Conservation (phyloP, 805 yeast genomes). For the Hanseniaspora nectarophila region DNA sequence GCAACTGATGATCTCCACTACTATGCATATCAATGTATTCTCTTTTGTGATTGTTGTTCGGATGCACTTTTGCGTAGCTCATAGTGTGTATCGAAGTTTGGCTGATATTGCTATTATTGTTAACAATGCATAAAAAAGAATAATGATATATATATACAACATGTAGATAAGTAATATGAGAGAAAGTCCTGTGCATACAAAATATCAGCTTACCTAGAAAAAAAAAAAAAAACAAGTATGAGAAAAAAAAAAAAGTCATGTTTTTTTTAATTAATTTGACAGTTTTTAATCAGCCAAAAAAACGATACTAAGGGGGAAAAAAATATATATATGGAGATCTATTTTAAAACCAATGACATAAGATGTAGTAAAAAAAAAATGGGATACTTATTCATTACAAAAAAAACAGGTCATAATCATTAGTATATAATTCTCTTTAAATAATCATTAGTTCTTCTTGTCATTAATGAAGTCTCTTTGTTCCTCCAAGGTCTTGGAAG, state of each 20-base stretch:
- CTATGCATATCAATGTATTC: not conserved
- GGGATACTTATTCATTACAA: too few species aligned
- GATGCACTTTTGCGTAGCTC: not conserved
- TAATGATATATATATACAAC: too few species aligned
- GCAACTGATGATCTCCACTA: not conserved
- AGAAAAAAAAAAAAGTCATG: not conserved
- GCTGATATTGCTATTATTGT: not conserved
- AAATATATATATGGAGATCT: too few species aligned
- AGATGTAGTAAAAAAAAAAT: too few species aligned
- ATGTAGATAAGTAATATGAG: too few species aligned
- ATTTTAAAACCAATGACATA: too few species aligned
- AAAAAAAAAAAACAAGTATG: not conserved
- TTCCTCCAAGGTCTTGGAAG: constrained; percentile 8
- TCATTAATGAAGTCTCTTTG: constrained; percentile 11
- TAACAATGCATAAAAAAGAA: too few species aligned
- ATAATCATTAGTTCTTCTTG: not conserved
- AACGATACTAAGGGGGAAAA: too few species aligned
- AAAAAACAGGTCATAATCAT: not conserved
- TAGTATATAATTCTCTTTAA: not conserved
- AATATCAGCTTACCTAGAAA: too few species aligned
- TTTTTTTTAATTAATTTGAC: too few species aligned
- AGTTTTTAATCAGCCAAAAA: not conserved
- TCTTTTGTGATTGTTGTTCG: not conserved
- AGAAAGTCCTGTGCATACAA: too few species aligned
- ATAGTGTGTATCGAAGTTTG: not conserved